Evolutionary conservation across 768 basidiomycete species (phyloP).

Genomic region (Inosperma sp.): DNA sequence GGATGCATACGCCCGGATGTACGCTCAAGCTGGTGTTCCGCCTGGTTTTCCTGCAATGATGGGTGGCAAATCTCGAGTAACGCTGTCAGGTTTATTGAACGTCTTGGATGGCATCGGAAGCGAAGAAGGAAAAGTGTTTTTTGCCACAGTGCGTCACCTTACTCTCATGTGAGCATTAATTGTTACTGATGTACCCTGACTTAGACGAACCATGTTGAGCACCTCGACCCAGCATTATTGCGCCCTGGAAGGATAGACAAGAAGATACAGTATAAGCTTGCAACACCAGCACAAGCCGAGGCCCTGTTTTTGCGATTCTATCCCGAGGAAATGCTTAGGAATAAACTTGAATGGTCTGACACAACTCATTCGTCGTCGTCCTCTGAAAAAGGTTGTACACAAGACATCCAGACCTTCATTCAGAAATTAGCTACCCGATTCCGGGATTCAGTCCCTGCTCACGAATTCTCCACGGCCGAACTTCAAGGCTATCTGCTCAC

Average conservation of each 20-base stretch:
- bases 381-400: conserved; percentile 15
- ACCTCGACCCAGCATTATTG: conserved; percentile 51
- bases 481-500: conserved; percentile 55
- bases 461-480: conserved; percentile 54
- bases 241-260: conserved; percentile 56
- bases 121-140: conserved; percentile 58
- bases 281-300: conserved; percentile 42
- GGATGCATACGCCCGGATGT: conserved; percentile 11
- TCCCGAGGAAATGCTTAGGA: conserved; percentile 22
- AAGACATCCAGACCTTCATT: conserved; percentile 15
- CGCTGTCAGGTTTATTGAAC: conserved; percentile 53
- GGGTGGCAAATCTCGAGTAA: conserved; percentile 33
- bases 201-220: conserved; percentile 53
- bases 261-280: conserved; percentile 47
- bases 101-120: conserved; percentile 57
- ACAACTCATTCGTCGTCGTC: background rate
- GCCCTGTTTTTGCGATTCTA: conserved; percentile 51
- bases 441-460: conserved; percentile 37
- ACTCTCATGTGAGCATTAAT: background rate
- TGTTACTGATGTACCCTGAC: background rate
- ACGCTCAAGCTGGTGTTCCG: conserved; percentile 13
- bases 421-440: conserved; percentile 39
- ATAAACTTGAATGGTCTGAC: background rate
- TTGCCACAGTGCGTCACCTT: conserved; percentile 40
- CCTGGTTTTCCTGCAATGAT: conserved; percentile 6